phyloP scores from a whole-genome alignment of 495 filamentous ascomycete species.

The Astrocystis sublimbata region DNA sequence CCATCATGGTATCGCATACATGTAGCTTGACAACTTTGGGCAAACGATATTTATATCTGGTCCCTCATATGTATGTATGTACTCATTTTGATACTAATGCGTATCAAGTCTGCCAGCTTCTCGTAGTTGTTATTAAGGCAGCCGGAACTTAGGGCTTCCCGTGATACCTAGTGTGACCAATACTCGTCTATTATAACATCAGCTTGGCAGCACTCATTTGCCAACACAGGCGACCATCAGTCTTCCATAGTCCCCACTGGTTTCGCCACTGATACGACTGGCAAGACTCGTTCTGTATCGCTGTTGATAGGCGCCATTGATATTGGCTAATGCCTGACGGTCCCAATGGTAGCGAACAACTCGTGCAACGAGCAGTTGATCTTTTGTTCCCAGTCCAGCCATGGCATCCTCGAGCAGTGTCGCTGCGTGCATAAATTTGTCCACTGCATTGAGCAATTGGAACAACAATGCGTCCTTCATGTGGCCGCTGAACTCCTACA shows the following conservation, averaged over 20 bases:
- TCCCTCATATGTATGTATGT: too few species aligned
- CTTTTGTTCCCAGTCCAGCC: constrained; percentile 84
- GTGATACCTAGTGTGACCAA: not conserved
- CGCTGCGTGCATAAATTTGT: constrained; percentile 82
- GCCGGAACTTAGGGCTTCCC: too few species aligned
- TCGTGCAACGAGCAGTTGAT: constrained; percentile 71
- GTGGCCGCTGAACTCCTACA: constrained; percentile 79
- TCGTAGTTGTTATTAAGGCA: too few species aligned
- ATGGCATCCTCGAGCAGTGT: constrained; percentile 78
- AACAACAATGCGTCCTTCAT: constrained; percentile 84
- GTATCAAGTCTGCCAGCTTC: too few species aligned
- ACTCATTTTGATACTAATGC: too few species aligned
- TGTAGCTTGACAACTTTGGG: too few species aligned
- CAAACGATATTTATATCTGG: too few species aligned
- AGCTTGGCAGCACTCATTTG: constrained; percentile 29
- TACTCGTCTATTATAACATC: not conserved
- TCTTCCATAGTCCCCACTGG: constrained; percentile 80
- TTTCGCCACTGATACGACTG: constrained; percentile 73
- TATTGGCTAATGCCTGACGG: constrained; percentile 63
- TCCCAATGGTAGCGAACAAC: constrained; percentile 83
- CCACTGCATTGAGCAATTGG: constrained; percentile 72
- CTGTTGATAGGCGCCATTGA: constrained; percentile 71
- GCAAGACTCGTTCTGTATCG: constrained; percentile 62
- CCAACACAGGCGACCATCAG: constrained; percentile 61
- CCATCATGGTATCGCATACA: too few species aligned